Percentiles rank a stretch among this genome's conserved stretches.
Conservation (phyloP, 495 filamentous ascomycete genomes). For the Podospora bellae-mahoneyi region DNA sequence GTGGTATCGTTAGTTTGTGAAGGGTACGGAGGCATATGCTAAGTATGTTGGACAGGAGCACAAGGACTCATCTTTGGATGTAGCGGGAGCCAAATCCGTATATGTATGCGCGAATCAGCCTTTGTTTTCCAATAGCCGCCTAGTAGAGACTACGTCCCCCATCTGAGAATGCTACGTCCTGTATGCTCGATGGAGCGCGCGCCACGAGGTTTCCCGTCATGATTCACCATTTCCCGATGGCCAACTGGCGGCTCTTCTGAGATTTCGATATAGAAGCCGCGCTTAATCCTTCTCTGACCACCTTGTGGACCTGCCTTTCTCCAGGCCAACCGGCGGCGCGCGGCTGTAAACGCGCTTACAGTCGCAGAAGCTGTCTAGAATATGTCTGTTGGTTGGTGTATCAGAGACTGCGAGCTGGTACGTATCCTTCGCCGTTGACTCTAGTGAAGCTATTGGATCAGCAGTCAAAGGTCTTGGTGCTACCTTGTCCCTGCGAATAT, state of each 20-base stretch:
- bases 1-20: neutral
- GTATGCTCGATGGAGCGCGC: conserved; percentile 18
- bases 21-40: neutral
- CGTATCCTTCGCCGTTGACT: neutral
- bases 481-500: conserved; percentile 18
- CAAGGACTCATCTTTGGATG: neutral
- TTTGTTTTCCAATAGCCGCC: neutral
- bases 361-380: neutral
- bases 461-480: conserved; percentile 3
- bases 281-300: conserved; percentile 11
- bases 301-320: neutral
- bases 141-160: neutral
- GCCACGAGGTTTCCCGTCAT: conserved; percentile 13
- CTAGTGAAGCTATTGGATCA: conserved; percentile 25
- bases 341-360: conserved; percentile 34
- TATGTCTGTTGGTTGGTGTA: conserved; percentile 24
- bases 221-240: neutral
- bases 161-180: conserved; percentile 2
- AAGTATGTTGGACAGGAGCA: neutral
- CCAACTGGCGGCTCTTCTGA: conserved; percentile 15
- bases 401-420: neutral
- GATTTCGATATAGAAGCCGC: conserved; percentile 15
- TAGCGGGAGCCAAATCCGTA: conserved; percentile 2
- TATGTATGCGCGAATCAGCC: conserved; percentile 4
- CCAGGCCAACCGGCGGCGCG: conserved; percentile 21